These are phyloP conservation scores for Plasmodium falciparum DNA, from an alignment of 169 alveolate genomes.

Conservation along the genomic window DNA sequence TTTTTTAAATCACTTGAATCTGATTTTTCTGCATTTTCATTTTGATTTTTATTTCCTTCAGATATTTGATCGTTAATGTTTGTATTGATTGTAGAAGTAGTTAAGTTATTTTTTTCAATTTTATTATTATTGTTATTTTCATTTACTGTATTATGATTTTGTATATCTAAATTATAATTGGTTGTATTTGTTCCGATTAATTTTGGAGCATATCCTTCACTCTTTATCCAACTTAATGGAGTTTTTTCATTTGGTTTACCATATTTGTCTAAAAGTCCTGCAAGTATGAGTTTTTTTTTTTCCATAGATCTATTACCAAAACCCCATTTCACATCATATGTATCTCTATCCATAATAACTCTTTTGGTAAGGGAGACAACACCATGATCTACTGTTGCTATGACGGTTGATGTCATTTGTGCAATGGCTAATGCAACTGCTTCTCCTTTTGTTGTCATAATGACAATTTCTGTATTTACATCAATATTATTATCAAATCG, in stretches of 20 bases:
- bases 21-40: slow-evolving; percentile 27
- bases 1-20: slow-evolving; percentile 38
- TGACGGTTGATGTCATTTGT: slow-evolving; percentile 99
- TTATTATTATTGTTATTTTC: slow-evolving; percentile 1
- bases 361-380: slow-evolving; percentile 98
- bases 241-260: slow-evolving; percentile 96
- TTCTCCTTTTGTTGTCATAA: slow-evolving; percentile 99
- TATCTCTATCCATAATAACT: slow-evolving; percentile 99
- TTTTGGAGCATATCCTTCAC: slow-evolving; percentile 90
- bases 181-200: slow-evolving; percentile 84
- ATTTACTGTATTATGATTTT: slow-evolving; percentile 34
- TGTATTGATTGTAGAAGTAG: not conserved
- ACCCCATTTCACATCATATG: slow-evolving; percentile 99
- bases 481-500: slow-evolving; percentile 98
- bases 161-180: slow-evolving; percentile 74
- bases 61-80: not conserved
- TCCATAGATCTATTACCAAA: slow-evolving; percentile 99
- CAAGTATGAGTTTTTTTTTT: slow-evolving; percentile 97
- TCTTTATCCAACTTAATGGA: slow-evolving; percentile 94
- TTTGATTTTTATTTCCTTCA: not conserved
- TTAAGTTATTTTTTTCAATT: slow-evolving; percentile 6
- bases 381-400: slow-evolving; percentile 99
- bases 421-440: slow-evolving; percentile 99
- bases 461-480: slow-evolving; percentile 96
- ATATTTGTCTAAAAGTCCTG: slow-evolving; percentile 95